Conservation (phyloP, 345 rosid species). For the Limnanthes douglasii region DNA sequence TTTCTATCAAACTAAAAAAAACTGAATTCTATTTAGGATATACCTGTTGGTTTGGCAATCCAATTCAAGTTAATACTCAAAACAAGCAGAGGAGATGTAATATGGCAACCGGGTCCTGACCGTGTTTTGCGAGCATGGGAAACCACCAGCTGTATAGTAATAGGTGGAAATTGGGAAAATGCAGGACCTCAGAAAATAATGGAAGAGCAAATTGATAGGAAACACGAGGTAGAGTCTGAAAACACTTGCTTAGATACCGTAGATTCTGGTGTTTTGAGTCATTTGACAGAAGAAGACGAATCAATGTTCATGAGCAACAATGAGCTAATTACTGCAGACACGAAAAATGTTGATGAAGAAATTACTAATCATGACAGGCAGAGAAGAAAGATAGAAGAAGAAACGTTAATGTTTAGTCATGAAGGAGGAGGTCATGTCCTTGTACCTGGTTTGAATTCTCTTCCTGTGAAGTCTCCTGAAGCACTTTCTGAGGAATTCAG, state of each 20-base stretch:
- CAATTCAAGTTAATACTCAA: constrained; percentile 17
- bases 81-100: constrained; percentile 6
- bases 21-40: constrained; percentile 8
- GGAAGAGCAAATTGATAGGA: constrained; percentile 5
- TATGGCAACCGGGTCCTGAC: constrained; percentile 26
- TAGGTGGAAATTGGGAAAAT: constrained; percentile 21
- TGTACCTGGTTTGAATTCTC: constrained; percentile 9
- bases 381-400: constrained; percentile 6
- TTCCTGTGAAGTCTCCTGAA: background rate
- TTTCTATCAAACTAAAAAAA: no score
- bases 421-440: constrained; percentile 6
- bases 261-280: constrained; percentile 1
- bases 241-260: background rate
- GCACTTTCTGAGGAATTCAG: constrained; percentile 7
- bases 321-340: background rate
- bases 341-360: background rate
- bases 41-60: constrained; percentile 8
- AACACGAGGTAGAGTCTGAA: background rate
- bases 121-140: constrained; percentile 18
- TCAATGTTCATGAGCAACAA: background rate
- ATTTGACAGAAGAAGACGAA: constrained; percentile 1
- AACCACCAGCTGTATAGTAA: constrained; percentile 5
- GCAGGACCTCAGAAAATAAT: constrained; percentile 11
- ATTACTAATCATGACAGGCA: background rate
- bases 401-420: background rate